Evolutionary conservation across 129 eudicot genomes (phyloP).

Genomic region (Pseudognaphalium luteoalbum): DNA sequence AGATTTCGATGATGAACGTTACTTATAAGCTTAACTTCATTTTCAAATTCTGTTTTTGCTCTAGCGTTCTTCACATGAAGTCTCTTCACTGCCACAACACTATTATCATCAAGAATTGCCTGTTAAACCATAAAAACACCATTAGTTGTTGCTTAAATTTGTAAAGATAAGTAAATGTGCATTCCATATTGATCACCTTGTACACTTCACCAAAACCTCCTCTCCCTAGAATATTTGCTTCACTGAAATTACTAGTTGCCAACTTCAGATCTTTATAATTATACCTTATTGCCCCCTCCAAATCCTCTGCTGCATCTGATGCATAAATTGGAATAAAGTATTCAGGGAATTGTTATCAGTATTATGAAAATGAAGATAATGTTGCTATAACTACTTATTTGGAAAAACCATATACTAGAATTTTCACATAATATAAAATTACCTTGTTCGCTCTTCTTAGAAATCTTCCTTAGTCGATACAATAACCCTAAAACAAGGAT

Average conservation of each 20-base stretch:
- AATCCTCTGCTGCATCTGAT: slow-evolving; percentile 37
- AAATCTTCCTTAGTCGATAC: slow-evolving; percentile 29
- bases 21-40: slow-evolving; percentile 68
- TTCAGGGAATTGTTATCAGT: not conserved
- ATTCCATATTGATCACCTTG: slow-evolving; percentile 13
- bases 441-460: slow-evolving; percentile 42
- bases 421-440: slow-evolving; percentile 2
- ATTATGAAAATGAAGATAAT: slow-evolving; percentile 10
- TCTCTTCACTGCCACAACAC: slow-evolving; percentile 66
- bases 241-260: slow-evolving; percentile 43
- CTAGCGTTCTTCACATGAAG: slow-evolving; percentile 37
- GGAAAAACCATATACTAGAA: not conserved
- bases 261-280: slow-evolving; percentile 23
- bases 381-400: not conserved
- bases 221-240: slow-evolving; percentile 50
- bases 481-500: slow-evolving; percentile 5
- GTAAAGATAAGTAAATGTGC: not conserved
- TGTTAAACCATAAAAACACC: slow-evolving; percentile 6
- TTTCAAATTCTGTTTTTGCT: slow-evolving; percentile 57
- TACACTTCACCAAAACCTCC: slow-evolving; percentile 63
- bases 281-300: slow-evolving; percentile 44
- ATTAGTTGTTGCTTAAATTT: not conserved
- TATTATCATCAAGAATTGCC: slow-evolving; percentile 53
- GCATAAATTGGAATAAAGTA: slow-evolving; percentile 17
- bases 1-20: slow-evolving; percentile 72